These are phyloP conservation scores for Alternaria gansuensis DNA, from an alignment of 2,329 filamentous ascomycete genomes.

Conservation along the genomic window DNA sequence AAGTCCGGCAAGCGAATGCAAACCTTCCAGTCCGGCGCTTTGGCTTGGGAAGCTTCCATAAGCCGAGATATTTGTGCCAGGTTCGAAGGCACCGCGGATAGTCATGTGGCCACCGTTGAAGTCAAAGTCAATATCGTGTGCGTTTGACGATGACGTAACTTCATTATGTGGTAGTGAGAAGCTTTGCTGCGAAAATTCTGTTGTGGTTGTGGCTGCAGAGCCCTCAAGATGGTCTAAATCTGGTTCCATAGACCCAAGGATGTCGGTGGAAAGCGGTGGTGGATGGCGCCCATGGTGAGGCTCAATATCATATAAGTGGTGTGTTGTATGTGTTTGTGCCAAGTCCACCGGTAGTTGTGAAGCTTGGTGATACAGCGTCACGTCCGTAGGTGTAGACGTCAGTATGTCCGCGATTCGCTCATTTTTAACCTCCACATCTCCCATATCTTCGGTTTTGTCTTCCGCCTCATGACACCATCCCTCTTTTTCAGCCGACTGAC, in stretches of 20 bases:
- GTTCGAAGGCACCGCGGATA: constrained; percentile 50
- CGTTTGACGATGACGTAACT: constrained; percentile 28
- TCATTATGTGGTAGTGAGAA: constrained; percentile 36
- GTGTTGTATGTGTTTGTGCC: constrained; percentile 11
- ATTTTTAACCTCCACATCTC: background rate
- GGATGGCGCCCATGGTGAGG: constrained; percentile 26
- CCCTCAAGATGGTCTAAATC: constrained; percentile 38
- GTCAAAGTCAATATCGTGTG: constrained; percentile 51
- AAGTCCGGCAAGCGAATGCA: constrained; percentile 28
- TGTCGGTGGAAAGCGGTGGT: constrained; percentile 41
- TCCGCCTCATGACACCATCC: constrained; percentile 30
- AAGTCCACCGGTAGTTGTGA: constrained; percentile 28
- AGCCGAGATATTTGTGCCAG: constrained; percentile 36
- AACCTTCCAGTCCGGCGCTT: background rate
- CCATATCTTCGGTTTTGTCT: constrained; percentile 21
- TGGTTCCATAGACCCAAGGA: constrained; percentile 32
- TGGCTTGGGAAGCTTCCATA: constrained; percentile 31
- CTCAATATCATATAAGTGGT: constrained; percentile 29
- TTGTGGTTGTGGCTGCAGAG: constrained; percentile 30
- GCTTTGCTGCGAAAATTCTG: constrained; percentile 41
- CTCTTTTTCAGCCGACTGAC: constrained; percentile 16
- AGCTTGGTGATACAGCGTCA: constrained; percentile 28
- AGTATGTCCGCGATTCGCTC: constrained; percentile 6
- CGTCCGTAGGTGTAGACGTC: constrained; percentile 7
- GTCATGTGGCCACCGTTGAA: constrained; percentile 54